Evolutionary conservation across 257 asterid species (phyloP), one percentile per base, ranked within the genome.

Genomic region (Nicotiana noctiflora): DNA sequence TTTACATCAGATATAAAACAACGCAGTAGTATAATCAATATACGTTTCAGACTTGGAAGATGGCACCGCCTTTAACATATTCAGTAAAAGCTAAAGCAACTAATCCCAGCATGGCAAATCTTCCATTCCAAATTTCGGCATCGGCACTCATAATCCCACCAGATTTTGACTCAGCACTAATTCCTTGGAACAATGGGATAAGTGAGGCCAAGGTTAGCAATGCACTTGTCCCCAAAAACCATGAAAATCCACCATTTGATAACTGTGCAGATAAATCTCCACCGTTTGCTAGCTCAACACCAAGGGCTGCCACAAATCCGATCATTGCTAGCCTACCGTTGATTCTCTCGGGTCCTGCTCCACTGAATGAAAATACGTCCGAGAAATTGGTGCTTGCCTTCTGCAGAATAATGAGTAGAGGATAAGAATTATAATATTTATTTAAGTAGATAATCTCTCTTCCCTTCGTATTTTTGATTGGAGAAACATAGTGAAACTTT

Each of bases 61-160:
- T 88, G 5, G 95, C 92, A 40, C 91, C 84, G 5, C 97, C 98
- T 19, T 87, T 93, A 5, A 94, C 85, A 80, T 60, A 90, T 89
- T 94, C 98, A 0, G 98, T 94, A 34, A 92, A 86, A 5, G 98
- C 98, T 87, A 93, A 84, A 0, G 95, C 98, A 17, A 94, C 82
- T 80, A 94, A 81, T 1, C 98, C 98, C 64, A 94, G 65, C 98
- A 94, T 94, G 3, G 98, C 98, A 40, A 90, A 83, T 86, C 98
- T 86, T 0, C 98, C 98, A 57, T 94, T 94, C 97, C 93, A 92
- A 11, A 93, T 78, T 82, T 94, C 98, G 0, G 95, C 95, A 61
- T 94, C 87, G 0, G 97, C 89, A 1, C 84, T 84, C 93, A 94
- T 88, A 61, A 94, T 1, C 1, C 80, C 87, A 1, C 34, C 82